Percentiles rank a stretch among this genome's conserved stretches.
These are phyloP conservation scores for Aquilaria yunnanensis DNA, from an alignment of 345 rosid genomes.

Conservation along the genomic window DNA sequence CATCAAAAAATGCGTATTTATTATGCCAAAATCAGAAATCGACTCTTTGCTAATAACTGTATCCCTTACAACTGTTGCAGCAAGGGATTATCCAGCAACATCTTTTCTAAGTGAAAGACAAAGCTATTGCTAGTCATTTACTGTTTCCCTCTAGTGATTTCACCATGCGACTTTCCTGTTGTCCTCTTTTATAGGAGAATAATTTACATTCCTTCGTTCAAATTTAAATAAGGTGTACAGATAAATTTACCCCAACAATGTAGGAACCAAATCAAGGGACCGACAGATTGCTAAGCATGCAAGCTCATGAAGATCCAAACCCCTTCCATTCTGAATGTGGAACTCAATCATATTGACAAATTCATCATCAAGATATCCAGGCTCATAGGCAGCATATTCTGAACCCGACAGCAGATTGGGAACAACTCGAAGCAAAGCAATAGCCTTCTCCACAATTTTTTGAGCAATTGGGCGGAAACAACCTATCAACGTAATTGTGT, in stretches of 20 bases:
- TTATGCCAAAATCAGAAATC: neutral
- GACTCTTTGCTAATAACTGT: too few relatives aligned
- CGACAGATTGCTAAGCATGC: conserved; percentile 85
- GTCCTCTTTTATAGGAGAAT: neutral
- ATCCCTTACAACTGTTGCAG: too few relatives aligned
- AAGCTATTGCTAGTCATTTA: too few relatives aligned
- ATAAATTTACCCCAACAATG: conserved; percentile 49
- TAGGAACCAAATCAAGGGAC: conserved; percentile 67
- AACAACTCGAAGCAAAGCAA: conserved; percentile 41
- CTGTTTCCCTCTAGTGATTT: neutral
- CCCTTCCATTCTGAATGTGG: conserved; percentile 47
- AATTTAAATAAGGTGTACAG: neutral
- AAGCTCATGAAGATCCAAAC: conserved; percentile 74
- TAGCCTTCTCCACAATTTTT: conserved; percentile 54
- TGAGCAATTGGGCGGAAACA: conserved; percentile 51
- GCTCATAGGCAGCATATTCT: conserved; percentile 11
- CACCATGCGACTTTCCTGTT: neutral
- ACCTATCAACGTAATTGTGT: conserved; percentile 59
- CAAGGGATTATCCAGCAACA: too few relatives aligned
- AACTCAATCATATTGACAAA: conserved; percentile 47
- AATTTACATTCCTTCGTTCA: neutral
- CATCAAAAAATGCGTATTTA: too few relatives aligned
- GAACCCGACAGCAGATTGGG: conserved; percentile 42
- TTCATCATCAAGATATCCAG: conserved; percentile 27
- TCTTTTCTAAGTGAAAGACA: too few relatives aligned